A percentile compares a stretch with the other conserved stretches of the same genome.
Conservation (phyloP, 305 asterid genomes). For the Fraxinus baroniana region DNA sequence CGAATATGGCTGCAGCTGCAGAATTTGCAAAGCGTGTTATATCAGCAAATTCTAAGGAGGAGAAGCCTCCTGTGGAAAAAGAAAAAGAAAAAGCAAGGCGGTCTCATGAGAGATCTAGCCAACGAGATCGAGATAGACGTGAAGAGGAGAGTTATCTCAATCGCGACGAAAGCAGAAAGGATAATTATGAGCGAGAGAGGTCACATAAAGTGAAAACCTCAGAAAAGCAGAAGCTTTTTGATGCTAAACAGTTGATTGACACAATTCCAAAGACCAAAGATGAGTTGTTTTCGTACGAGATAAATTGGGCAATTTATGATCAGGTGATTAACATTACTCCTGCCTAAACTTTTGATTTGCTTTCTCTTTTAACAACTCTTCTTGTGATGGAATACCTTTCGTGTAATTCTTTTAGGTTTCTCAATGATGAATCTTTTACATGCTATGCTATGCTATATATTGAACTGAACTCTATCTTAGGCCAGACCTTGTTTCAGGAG, state of each 20-base stretch:
- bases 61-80: constrained; percentile 50
- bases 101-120: constrained; percentile 72
- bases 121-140: constrained; percentile 71
- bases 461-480: neutral
- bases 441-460: neutral
- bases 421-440: neutral
- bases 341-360: constrained; percentile 15
- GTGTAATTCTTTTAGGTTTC: neutral
- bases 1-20: constrained; percentile 63
- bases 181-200: constrained; percentile 59
- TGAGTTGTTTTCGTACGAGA: constrained; percentile 84
- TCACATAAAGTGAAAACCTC: constrained; percentile 54
- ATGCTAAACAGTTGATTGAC: constrained; percentile 96
- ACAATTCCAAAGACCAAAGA: constrained; percentile 97
- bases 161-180: constrained; percentile 65
- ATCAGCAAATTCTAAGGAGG: constrained; percentile 60
- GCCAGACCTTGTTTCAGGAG: neutral
- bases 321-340: constrained; percentile 53
- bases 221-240: constrained; percentile 84
- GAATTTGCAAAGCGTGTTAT: constrained; percentile 69
- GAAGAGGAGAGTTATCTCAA: constrained; percentile 48
- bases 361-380: constrained; percentile 5
- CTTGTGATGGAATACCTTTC: neutral
- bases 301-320: constrained; percentile 82
- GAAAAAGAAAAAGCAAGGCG: constrained; percentile 57